Evolutionary conservation across 225 moss, liverwort and hornwort species (phyloP), one percentile per base, ranked within the genome.

Genomic region (Lunularia cruciata): DNA sequence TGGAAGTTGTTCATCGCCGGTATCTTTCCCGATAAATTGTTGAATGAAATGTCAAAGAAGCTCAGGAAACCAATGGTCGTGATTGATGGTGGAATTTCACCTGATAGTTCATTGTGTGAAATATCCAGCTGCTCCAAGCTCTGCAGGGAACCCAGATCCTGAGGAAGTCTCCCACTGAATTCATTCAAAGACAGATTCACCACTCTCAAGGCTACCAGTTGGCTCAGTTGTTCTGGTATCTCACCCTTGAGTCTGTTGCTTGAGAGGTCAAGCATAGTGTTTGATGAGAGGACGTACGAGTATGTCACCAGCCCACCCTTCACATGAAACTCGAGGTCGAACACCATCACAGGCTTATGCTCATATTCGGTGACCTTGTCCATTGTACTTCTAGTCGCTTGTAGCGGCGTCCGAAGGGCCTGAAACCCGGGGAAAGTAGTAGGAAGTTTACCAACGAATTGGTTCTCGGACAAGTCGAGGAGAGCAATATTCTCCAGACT

Each of bases 381-480:
- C n/a, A n/a, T n/a, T 0, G 6, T 15, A 23, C 13, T 23, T 9
- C 2, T 18, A 9, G 11, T 20, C 13, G 26, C 26, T 31, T 30
- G 22, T 9, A 0, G 16, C 32, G 26, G n/a, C n/a, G 28, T 16
- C n/a, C 25, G 55, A 65, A 59, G 66, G 8, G 65, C 74, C 9
- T 3, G n/a, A 42, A 74, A 38, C 2, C 3, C n/a, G 16, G 57
- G 57, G 57, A 57, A 4, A 37, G 37, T 22, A 9, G 47, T 0
- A 33, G 79, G 79, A 28, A 79, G 70, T 8, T 15, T 18, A 0
- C 75, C 75, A 36, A 35, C 66, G 54, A 79, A 47, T 12, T 75
- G 65, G 61, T 75, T 79, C 39, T 22, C 35, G 38, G 43, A 49
- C 43, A 79, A 27, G 52, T 71, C 53, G 13, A 79, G 70, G 1